Percentiles rank a stretch among this genome's conserved stretches.
Evolutionary conservation across 2,329 filamentous ascomycete species (phyloP).

Genomic region (Alternaria triticina): DNA sequence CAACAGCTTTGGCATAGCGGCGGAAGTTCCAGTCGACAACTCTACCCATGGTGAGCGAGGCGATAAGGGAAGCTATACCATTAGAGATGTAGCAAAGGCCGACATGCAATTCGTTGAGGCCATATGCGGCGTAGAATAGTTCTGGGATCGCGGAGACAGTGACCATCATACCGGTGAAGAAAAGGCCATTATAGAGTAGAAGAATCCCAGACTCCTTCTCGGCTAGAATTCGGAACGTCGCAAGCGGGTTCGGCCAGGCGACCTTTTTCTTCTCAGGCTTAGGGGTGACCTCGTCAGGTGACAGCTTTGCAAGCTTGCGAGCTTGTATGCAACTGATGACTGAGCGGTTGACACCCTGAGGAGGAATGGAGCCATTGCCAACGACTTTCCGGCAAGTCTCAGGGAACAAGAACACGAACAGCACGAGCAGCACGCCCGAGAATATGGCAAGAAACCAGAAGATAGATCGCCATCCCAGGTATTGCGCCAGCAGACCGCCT

Average conservation of each 20-base stretch:
- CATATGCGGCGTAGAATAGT: conserved; percentile 36
- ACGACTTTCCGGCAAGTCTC: conserved; percentile 55
- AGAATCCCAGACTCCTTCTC: conserved; percentile 43
- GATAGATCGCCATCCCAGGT: conserved; percentile 49
- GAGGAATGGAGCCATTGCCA: conserved; percentile 48
- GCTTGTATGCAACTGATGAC: conserved; percentile 38
- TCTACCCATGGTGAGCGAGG: conserved; percentile 38
- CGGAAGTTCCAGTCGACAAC: conserved; percentile 76
- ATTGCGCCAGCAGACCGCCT: conserved; percentile 38
- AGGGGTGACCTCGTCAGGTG: background rate
- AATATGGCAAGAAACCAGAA: conserved; percentile 53
- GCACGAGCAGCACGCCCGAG: conserved; percentile 43
- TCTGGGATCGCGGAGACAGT: conserved; percentile 34
- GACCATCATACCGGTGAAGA: conserved; percentile 44
- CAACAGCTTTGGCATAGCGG: conserved; percentile 66
- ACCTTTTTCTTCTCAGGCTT: conserved; percentile 24
- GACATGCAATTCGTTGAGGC: conserved; percentile 36
- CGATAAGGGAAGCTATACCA: conserved; percentile 34
- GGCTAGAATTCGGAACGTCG: conserved; percentile 33
- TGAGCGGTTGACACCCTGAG: conserved; percentile 40
- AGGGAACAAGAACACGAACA: conserved; percentile 49
- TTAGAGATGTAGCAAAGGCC: conserved; percentile 42
- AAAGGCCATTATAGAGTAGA: conserved; percentile 40
- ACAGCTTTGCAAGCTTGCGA: conserved; percentile 24
- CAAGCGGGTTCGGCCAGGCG: conserved; percentile 34